These are phyloP conservation scores for Nakazawaea sp. DNA, from an alignment of 805 yeast genomes.

Conservation along the genomic window DNA sequence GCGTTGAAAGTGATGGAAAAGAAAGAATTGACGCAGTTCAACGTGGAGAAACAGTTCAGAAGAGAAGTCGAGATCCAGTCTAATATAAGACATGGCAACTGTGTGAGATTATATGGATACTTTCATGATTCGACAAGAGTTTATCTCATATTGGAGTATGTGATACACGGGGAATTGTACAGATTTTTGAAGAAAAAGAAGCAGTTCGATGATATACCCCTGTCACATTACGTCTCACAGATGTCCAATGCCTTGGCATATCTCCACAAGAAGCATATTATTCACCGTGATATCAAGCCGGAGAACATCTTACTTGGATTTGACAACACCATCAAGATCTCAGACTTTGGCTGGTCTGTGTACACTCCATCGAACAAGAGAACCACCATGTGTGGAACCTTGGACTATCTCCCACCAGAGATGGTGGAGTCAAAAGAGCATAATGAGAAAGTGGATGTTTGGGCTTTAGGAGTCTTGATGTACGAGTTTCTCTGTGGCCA, in stretches of 20 bases:
- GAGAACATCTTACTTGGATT: slow-evolving; percentile 80
- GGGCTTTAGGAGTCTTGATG: slow-evolving; percentile 88
- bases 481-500: slow-evolving; percentile 82
- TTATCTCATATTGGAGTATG: slow-evolving; percentile 78
- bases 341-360: slow-evolving; percentile 97
- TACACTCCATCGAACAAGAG: slow-evolving; percentile 52
- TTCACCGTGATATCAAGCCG: slow-evolving; percentile 92
- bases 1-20: slow-evolving; percentile 92
- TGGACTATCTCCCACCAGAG: slow-evolving; percentile 94
- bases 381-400: slow-evolving; percentile 87
- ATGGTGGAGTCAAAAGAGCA: slow-evolving; percentile 82
- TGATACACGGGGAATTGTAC: slow-evolving; percentile 82
- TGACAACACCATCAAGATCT: slow-evolving; percentile 70
- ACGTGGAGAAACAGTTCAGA: slow-evolving; percentile 78
- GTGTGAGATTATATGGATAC: slow-evolving; percentile 77
- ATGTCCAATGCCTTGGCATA: slow-evolving; percentile 75
- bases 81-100: slow-evolving; percentile 67
- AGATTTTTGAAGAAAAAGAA: slow-evolving; percentile 59
- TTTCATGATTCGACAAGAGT: slow-evolving; percentile 79
- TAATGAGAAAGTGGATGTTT: slow-evolving; percentile 73
- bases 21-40: slow-evolving; percentile 63
- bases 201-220: slow-evolving; percentile 64
- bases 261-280: slow-evolving; percentile 71
- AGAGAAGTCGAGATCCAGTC: slow-evolving; percentile 92
- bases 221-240: slow-evolving; percentile 76